phyloP scores from a whole-genome alignment of 768 basidiomycete species.

The Tubosaeta sp. region DNA sequence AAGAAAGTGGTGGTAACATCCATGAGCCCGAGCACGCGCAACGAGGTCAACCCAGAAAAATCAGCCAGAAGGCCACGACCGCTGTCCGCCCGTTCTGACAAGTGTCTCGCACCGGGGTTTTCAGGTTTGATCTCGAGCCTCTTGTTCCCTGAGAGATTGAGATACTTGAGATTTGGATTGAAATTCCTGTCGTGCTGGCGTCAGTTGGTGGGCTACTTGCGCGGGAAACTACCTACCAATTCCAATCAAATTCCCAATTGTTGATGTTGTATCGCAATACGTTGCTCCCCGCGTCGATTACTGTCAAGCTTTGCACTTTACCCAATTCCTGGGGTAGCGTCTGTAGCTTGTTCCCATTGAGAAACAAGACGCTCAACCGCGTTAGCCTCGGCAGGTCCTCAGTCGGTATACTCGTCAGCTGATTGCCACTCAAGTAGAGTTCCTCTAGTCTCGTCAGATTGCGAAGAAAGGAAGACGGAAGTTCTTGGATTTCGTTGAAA shows the following conservation, averaged over 20 bases:
- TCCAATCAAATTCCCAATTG: conserved; percentile 99
- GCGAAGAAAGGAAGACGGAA: conserved; percentile 73
- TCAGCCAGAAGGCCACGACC: conserved; percentile 57
- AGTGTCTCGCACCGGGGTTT: conserved; percentile 28
- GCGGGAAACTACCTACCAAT: conserved; percentile 61
- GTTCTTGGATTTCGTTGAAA: conserved; percentile 91
- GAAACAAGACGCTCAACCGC: conserved; percentile 67
- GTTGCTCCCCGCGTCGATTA: conserved; percentile 93
- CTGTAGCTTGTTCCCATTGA: conserved; percentile 93
- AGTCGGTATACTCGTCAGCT: conserved; percentile 81
- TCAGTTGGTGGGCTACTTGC: conserved; percentile 1
- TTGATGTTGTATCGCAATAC: conserved; percentile 94
- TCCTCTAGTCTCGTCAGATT: conserved; percentile 71
- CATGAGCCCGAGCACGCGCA: conserved; percentile 94
- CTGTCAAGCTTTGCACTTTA: conserved; percentile 70
- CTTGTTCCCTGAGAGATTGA: conserved; percentile 97
- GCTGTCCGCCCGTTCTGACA: conserved; percentile 17
- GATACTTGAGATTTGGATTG: conserved; percentile 87
- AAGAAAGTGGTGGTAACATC: conserved; percentile 74
- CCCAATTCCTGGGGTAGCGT: conserved; percentile 88
- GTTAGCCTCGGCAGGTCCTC: conserved; percentile 78
- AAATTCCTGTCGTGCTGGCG: conserved; percentile 68
- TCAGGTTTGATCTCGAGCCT: conserved; percentile 91
- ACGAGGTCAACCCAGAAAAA: conserved; percentile 79
- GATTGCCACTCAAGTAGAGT: conserved; percentile 94